Conservation (phyloP, 768 basidiomycete genomes). For the Rubroboletus pulcherrimus region DNA sequence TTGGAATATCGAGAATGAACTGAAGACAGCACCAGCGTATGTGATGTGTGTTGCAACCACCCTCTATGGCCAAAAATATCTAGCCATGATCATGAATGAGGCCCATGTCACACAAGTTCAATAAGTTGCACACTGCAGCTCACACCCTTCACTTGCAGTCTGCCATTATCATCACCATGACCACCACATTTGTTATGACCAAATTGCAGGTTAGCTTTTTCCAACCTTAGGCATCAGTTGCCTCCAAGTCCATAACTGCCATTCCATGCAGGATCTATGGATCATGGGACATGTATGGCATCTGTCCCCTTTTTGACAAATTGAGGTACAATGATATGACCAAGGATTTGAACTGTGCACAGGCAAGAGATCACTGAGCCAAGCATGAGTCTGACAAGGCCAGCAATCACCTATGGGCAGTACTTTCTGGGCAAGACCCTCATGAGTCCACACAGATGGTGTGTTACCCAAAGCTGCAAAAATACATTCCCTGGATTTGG, state of each 20-base stretch:
- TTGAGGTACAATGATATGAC: background rate
- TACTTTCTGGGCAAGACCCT: background rate
- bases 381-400: background rate
- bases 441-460: too few relatives aligned
- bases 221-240: too few relatives aligned
- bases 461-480: background rate
- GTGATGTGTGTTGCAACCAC: accelerated
- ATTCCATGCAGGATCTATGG: background rate
- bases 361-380: background rate
- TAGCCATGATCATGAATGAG: background rate
- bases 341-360: background rate
- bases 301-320: accelerated
- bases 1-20: background rate
- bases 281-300: background rate
- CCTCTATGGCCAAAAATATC: background rate
- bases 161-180: background rate
- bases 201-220: slow-evolving; percentile 1
- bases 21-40: background rate
- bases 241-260: background rate
- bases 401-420: background rate
- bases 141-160: background rate
- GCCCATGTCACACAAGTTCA: background rate
- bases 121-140: background rate
- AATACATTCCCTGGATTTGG: background rate
- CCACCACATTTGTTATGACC: background rate